Percentiles rank a stretch among this genome's conserved stretches.
phyloP scores from a whole-genome alignment of 306 rosid genomes.

The Gynostemma pentaphyllum region DNA sequence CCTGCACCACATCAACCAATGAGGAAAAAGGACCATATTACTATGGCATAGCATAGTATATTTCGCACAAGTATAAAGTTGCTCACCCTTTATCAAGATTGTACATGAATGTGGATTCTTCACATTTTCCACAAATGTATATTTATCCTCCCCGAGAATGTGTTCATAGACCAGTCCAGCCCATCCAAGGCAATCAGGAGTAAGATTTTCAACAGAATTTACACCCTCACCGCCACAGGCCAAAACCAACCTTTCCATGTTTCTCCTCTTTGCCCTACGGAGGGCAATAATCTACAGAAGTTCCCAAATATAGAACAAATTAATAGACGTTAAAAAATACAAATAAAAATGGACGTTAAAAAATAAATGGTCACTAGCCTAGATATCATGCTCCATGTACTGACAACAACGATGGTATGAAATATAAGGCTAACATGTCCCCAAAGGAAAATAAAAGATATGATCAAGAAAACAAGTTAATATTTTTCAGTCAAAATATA shows the following conservation, averaged over 20 bases:
- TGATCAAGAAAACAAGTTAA: no score
- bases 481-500: no score
- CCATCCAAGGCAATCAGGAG: constrained; percentile 93
- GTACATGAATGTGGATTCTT: constrained; percentile 93
- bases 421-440: no score
- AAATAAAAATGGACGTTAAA: background rate
- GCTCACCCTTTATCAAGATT: constrained; percentile 80
- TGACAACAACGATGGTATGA: background rate
- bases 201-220: constrained; percentile 82
- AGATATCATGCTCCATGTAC: background rate
- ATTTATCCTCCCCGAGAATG: constrained; percentile 92
- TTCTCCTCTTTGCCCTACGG: constrained; percentile 97
- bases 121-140: constrained; percentile 86
- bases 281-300: constrained; percentile 69
- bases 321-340: background rate
- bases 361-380: background rate
- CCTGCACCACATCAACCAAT: constrained; percentile 42
- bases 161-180: constrained; percentile 98
- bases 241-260: constrained; percentile 95
- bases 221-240: constrained; percentile 98
- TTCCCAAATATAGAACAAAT: background rate
- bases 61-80: no score
- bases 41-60: no score
- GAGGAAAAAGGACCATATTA: constrained; percentile 31
- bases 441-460: no score